phyloP scores from a whole-genome alignment of 768 basidiomycete species.

The Dentipellis fragilis region DNA sequence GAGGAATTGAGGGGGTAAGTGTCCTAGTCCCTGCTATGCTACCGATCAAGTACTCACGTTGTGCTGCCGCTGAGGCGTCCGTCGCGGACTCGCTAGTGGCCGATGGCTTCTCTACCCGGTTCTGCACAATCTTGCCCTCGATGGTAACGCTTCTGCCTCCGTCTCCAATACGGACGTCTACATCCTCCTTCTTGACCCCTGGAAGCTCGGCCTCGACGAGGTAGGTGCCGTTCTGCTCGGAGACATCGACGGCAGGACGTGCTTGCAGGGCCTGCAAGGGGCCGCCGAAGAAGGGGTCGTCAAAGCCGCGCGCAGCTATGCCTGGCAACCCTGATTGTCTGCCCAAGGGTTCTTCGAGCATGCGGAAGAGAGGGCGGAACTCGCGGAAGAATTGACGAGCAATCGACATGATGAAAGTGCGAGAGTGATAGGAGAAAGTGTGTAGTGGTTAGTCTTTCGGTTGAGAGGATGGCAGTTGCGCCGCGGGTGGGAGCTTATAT shows the following conservation, averaged over 20 bases:
- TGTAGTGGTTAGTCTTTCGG: too few relatives aligned
- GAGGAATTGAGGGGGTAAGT: too few relatives aligned
- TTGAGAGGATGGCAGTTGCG: neutral
- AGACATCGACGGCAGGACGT: conserved; percentile 57
- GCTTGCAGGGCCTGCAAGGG: conserved; percentile 4
- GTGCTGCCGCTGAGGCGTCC: conserved; percentile 1
- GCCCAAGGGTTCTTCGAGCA: conserved; percentile 62
- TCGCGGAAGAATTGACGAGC: conserved; percentile 57
- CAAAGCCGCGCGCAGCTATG: conserved; percentile 28
- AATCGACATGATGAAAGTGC: conserved; percentile 43
- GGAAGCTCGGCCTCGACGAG: conserved; percentile 71
- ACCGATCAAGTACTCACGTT: neutral
- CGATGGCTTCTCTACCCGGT: neutral
- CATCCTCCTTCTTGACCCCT: conserved; percentile 68
- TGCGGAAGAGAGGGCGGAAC: conserved; percentile 64
- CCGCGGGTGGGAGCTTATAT: neutral
- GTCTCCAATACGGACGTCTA: conserved; percentile 62
- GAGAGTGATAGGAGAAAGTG: too few relatives aligned
- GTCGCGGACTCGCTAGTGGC: neutral
- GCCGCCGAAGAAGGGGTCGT: conserved; percentile 39
- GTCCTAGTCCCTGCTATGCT: neutral
- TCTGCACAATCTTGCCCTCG: conserved; percentile 41
- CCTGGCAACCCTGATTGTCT: conserved; percentile 23
- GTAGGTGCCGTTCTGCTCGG: conserved; percentile 55
- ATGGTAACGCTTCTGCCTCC: conserved; percentile 64